phyloP scores from a whole-genome alignment of 2,329 filamentous ascomycete species.

The Colletotrichum chlorophyti region DNA sequence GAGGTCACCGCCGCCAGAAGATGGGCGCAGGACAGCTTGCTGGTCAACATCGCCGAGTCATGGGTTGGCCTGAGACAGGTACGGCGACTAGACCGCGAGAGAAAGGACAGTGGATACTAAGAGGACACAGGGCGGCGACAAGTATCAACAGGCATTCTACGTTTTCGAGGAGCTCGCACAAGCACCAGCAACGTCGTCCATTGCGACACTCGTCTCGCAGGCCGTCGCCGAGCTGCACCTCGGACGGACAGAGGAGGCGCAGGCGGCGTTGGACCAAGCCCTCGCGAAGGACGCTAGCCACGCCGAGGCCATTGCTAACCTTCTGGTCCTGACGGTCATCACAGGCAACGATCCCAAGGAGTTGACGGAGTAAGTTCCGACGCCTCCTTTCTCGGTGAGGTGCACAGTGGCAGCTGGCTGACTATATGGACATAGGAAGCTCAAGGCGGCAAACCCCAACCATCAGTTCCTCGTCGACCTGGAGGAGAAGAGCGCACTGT shows the following conservation, averaged over 20 bases:
- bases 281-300: conserved; percentile 75
- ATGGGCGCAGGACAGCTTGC: conserved; percentile 93
- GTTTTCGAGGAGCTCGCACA: conserved; percentile 96
- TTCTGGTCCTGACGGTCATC: conserved; percentile 79
- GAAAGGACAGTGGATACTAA: conserved; percentile 36
- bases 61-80: conserved; percentile 92
- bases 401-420: conserved; percentile 5
- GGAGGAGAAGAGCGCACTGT: conserved; percentile 84
- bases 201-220: conserved; percentile 81
- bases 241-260: conserved; percentile 85
- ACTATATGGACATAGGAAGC: conserved; percentile 46
- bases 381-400: not conserved
- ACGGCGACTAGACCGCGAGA: conserved; percentile 40
- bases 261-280: conserved; percentile 83
- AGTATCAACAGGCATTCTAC: conserved; percentile 96
- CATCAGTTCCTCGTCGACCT: conserved; percentile 79
- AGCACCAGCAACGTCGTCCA: conserved; percentile 79
- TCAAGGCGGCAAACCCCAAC: conserved; percentile 66
- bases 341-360: conserved; percentile 74
- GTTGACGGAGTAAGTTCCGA: conserved; percentile 61
- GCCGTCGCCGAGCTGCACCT: conserved; percentile 92
- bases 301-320: conserved; percentile 80
- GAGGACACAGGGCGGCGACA: conserved; percentile 78
- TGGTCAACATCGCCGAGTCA: conserved; percentile 93
- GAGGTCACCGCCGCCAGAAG: conserved; percentile 85